Percentiles rank a stretch among this genome's conserved stretches.
These are phyloP conservation scores for Hortaea werneckii DNA, from an alignment of 2,329 filamentous ascomycete species.

Conservation along the genomic window DNA sequence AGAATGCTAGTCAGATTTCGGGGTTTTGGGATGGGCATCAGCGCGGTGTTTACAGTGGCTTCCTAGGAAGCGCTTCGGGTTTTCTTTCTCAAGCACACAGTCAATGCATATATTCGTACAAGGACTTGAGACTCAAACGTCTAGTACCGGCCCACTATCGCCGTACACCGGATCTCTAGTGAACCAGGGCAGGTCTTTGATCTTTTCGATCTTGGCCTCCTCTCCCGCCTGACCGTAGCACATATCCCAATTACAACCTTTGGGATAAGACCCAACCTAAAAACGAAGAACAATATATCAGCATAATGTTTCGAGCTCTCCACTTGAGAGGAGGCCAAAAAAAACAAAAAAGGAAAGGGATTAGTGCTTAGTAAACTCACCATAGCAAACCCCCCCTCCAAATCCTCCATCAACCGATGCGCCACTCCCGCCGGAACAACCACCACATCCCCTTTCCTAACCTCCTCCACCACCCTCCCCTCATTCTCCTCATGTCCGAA, in stretches of 20 bases:
- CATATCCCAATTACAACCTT: slow-evolving; percentile 55
- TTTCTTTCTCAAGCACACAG: too few species aligned
- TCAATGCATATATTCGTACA: too few species aligned
- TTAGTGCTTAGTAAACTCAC: too few species aligned
- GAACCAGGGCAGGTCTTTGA: slow-evolving; percentile 47
- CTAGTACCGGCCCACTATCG: slow-evolving; percentile 41
- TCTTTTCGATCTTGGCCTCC: slow-evolving; percentile 40
- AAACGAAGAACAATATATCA: too few species aligned
- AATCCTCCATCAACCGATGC: slow-evolving; percentile 52
- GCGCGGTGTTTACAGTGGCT: too few species aligned
- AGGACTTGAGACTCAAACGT: slow-evolving; percentile 21
- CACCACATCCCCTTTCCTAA: slow-evolving; percentile 52
- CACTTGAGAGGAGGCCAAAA: not conserved
- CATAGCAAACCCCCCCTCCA: slow-evolving; percentile 51
- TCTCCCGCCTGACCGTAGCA: slow-evolving; percentile 55
- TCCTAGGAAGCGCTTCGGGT: too few species aligned
- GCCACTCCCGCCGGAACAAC: slow-evolving; percentile 56
- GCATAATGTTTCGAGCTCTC: not conserved
- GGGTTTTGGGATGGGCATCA: too few species aligned
- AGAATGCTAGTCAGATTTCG: too few species aligned
- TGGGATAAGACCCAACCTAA: slow-evolving; percentile 48
- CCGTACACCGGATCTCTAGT: slow-evolving; percentile 51
- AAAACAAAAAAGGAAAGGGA: too few species aligned
- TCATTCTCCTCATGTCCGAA: slow-evolving; percentile 54
- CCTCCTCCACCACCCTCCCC: slow-evolving; percentile 43